Evolutionary conservation across 139 green algal species (phyloP).

Genomic region (Trebouxia sp.): DNA sequence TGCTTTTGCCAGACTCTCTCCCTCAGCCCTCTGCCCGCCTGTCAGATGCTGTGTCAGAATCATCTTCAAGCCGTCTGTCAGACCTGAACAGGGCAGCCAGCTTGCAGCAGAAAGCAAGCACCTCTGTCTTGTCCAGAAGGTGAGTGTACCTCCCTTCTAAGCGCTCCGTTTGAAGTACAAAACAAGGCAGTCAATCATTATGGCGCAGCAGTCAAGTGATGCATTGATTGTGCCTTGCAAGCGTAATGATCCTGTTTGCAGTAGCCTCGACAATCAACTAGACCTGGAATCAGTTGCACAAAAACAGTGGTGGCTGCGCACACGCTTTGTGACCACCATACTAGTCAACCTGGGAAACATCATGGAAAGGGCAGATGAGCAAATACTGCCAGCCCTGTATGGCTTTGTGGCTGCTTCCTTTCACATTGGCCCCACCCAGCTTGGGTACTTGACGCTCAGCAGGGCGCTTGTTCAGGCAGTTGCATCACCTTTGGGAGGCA

Average conservation of each 20-base stretch:
- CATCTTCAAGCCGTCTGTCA: not conserved
- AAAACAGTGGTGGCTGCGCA: slow-evolving; percentile 8
- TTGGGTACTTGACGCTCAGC: slow-evolving; percentile 71
- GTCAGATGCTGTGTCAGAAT: not conserved
- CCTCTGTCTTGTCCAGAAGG: not conserved
- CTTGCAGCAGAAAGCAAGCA: not conserved
- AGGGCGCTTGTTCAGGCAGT: slow-evolving; percentile 70
- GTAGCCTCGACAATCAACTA: not conserved
- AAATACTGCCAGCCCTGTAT: slow-evolving; percentile 81
- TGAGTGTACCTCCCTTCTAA: no score
- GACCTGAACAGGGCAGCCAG: not conserved
- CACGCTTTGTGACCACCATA: slow-evolving; percentile 36
- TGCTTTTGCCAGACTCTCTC: not conserved
- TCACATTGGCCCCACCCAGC: slow-evolving; percentile 63
- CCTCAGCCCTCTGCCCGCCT: not conserved
- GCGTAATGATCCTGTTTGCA: not conserved
- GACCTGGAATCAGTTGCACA: not conserved
- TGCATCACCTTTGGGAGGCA: slow-evolving; percentile 49
- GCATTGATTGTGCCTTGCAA: no score
- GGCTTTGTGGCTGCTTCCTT: slow-evolving; percentile 63
- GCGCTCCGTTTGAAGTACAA: no score
- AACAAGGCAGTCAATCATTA: no score
- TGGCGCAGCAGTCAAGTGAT: no score
- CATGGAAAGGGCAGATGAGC: slow-evolving; percentile 73
- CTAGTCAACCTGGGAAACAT: slow-evolving; percentile 72